These are phyloP conservation scores for Cajanus cajan DNA, from an alignment of 306 rosid genomes.

Conservation along the genomic window DNA sequence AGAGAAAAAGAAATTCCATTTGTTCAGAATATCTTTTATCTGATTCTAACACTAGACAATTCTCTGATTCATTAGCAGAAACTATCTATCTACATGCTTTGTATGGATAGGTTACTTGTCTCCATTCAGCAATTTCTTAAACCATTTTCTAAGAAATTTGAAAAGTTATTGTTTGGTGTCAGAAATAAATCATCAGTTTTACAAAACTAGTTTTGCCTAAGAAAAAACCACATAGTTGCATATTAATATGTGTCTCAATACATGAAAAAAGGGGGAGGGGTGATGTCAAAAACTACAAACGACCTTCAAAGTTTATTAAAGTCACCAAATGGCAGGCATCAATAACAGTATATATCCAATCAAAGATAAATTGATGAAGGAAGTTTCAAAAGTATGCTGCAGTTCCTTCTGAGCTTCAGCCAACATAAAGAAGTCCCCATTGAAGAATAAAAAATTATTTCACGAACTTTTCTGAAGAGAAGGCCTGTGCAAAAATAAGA, in stretches of 20 bases:
- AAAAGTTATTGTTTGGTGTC: neutral
- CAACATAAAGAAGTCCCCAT: neutral
- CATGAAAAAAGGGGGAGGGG: neutral
- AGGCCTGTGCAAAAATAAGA: neutral
- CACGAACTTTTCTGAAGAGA: neutral
- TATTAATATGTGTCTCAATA: conserved; percentile 1
- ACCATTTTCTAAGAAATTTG: neutral
- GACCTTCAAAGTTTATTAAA: neutral
- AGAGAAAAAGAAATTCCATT: neutral
- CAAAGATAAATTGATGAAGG: neutral
- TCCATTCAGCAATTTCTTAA: neutral
- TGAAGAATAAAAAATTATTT: neutral
- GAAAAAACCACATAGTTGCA: neutral
- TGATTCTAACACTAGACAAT: conserved; percentile 10
- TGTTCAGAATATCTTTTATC: conserved; percentile 10
- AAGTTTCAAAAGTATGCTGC: conserved; percentile 3
- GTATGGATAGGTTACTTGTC: conserved; percentile 2
- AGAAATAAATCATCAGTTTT: neutral
- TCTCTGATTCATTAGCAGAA: conserved; percentile 1
- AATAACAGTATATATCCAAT: neutral
- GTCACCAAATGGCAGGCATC: conserved; percentile 1
- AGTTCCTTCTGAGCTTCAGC: conserved; percentile 5
- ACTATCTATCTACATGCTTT: neutral
- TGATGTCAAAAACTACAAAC: neutral
- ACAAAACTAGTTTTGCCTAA: neutral